Evolutionary conservation across 345 rosid genomes (phyloP).

Genomic region (Salix arbutifolia): DNA sequence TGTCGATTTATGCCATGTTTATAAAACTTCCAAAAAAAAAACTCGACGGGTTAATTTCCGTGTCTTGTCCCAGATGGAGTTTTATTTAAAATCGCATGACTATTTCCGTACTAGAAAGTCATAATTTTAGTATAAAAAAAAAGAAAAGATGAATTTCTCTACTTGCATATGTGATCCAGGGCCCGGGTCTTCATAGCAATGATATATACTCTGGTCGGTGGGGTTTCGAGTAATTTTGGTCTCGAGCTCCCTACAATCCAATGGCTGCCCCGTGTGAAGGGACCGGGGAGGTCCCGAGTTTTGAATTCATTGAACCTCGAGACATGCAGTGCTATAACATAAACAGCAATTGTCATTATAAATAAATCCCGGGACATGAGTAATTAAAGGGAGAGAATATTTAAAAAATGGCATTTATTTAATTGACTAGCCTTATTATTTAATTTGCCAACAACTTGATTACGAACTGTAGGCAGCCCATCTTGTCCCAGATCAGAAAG

Average conservation of each 20-base stretch:
- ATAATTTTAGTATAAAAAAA: too few species aligned
- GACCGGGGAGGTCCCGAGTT: background rate
- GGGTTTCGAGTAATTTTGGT: background rate
- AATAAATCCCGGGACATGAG: background rate
- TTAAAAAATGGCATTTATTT: background rate
- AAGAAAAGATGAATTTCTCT: too few species aligned
- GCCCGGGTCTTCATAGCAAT: too few species aligned
- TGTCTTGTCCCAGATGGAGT: too few species aligned
- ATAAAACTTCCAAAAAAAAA: too few species aligned
- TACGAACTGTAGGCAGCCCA: background rate
- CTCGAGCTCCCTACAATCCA: too few species aligned
- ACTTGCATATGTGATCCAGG: too few species aligned
- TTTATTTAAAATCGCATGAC: too few species aligned
- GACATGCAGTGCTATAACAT: background rate
- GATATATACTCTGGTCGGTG: background rate
- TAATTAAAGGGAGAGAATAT: background rate
- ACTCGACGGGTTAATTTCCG: too few species aligned
- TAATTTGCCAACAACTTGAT: background rate
- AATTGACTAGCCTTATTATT: background rate
- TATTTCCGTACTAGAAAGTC: too few species aligned
- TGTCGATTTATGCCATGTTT: background rate
- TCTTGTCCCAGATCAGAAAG: background rate
- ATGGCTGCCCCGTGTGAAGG: conserved; percentile 2
- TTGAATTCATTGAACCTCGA: background rate
- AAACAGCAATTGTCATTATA: background rate